Evolutionary conservation across 2,329 filamentous ascomycete species (phyloP).

Genomic region (Phaeosphaeria sp.): DNA sequence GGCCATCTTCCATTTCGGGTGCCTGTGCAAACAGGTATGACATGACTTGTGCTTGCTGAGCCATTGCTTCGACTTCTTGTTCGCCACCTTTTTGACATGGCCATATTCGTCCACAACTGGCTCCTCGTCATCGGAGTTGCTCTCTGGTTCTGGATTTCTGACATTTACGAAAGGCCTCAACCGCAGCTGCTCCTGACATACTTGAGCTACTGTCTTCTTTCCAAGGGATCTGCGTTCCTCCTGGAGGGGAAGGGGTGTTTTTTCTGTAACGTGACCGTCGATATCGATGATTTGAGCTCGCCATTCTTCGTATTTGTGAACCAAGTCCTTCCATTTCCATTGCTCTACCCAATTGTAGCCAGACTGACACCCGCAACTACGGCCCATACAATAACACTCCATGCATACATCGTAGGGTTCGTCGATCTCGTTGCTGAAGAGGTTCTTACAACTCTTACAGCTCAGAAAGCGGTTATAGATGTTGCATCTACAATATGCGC

Average conservation of each 20-base stretch:
- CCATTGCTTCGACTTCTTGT: constrained; percentile 60
- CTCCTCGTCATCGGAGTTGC: constrained; percentile 56
- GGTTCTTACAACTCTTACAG: constrained; percentile 80
- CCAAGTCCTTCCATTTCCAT: constrained; percentile 82
- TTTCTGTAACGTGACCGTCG: constrained; percentile 68
- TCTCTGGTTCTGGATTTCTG: constrained; percentile 63
- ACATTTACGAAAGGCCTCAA: constrained; percentile 83
- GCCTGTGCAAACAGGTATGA: constrained; percentile 82
- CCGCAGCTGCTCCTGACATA: constrained; percentile 90
- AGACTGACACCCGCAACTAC: constrained; percentile 88
- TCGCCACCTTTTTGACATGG: constrained; percentile 68
- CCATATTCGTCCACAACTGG: constrained; percentile 70
- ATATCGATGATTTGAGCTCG: constrained; percentile 77
- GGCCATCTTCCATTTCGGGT: constrained; percentile 84
- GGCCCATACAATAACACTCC: constrained; percentile 98
- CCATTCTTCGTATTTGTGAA: constrained; percentile 82
- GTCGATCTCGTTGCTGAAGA: constrained; percentile 71
- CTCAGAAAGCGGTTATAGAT: constrained; percentile 98
- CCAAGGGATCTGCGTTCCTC: constrained; percentile 70
- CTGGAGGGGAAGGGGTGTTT: constrained; percentile 73
- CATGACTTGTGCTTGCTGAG: constrained; percentile 65
- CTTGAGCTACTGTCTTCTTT: constrained; percentile 84
- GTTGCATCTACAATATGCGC: constrained; percentile 93
- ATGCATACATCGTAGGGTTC: constrained; percentile 96
- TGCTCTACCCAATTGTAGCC: constrained; percentile 91